A percentile compares a stretch with the other conserved stretches of the same genome.
Conservation (phyloP, 2,329 filamentous ascomycete species). For the Epichloe bromicola region DNA sequence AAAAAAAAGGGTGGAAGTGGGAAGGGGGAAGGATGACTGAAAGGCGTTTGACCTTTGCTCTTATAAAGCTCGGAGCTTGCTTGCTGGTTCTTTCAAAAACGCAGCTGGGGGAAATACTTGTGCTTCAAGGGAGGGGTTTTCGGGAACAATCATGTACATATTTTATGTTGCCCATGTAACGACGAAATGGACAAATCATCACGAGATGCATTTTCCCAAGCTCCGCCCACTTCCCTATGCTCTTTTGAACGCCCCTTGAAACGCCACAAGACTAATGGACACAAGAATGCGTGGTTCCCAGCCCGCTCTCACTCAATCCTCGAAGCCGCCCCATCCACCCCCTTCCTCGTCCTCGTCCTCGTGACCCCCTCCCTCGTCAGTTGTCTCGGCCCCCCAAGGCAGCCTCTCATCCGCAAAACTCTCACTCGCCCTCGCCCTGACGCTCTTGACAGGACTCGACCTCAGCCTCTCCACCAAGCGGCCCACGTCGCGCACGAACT, state of each 20-base stretch:
- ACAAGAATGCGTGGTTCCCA: too few species aligned
- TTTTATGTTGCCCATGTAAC: not conserved
- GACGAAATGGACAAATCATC: not conserved
- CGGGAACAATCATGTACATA: not conserved
- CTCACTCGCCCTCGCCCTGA: slow-evolving; percentile 57
- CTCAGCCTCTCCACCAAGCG: slow-evolving; percentile 42
- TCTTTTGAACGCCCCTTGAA: not conserved
- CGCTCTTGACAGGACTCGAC: slow-evolving; percentile 53
- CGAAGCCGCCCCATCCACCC: slow-evolving; percentile 56
- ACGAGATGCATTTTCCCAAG: not conserved
- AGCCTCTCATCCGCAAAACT: slow-evolving; percentile 62
- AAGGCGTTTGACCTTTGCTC: too few species aligned
- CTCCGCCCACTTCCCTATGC: too few species aligned
- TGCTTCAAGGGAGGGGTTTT: not conserved
- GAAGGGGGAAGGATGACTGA: too few species aligned
- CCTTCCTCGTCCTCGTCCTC: slow-evolving; percentile 20
- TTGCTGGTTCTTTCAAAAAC: too few species aligned
- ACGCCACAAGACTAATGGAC: not conserved
- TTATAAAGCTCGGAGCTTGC: too few species aligned
- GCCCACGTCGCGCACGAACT: slow-evolving; percentile 41
- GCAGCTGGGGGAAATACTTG: too few species aligned
- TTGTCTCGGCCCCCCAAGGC: slow-evolving; percentile 38
- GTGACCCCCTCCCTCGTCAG: slow-evolving; percentile 27
- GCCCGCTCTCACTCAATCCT: slow-evolving; percentile 50
- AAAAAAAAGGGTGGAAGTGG: not conserved